These are phyloP conservation scores for Trypanosoma rangeli DNA, from an alignment of 208 protist species.

Conservation along the genomic window DNA sequence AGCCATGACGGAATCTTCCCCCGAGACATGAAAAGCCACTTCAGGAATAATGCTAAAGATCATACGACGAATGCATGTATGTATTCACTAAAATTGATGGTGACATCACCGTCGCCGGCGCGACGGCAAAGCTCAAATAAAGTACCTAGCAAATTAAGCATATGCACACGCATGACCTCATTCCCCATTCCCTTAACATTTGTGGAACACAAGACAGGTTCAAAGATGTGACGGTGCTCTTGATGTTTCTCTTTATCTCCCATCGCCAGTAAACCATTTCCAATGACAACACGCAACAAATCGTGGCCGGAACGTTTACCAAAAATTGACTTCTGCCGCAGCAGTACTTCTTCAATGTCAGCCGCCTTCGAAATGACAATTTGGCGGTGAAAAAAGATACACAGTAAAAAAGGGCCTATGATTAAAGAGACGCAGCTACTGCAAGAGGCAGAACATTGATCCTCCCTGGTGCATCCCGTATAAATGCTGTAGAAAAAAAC, in stretches of 20 bases:
- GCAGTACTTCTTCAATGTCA: constrained; percentile 52
- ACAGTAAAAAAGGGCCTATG: constrained; percentile 50
- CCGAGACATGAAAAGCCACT: constrained; percentile 47
- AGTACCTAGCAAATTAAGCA: constrained; percentile 36
- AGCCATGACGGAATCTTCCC: constrained; percentile 35
- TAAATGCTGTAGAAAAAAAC: constrained; percentile 50
- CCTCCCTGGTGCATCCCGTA: constrained; percentile 50
- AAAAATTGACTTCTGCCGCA: constrained; percentile 42
- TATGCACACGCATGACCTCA: constrained; percentile 43
- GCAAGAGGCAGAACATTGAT: constrained; percentile 41
- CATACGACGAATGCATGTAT: constrained; percentile 37
- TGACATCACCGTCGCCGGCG: constrained; percentile 27
- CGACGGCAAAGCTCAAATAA: constrained; percentile 36
- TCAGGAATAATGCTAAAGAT: constrained; percentile 48
- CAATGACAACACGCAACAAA: constrained; percentile 53
- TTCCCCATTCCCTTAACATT: constrained; percentile 52
- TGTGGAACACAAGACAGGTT: constrained; percentile 37
- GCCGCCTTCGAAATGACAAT: constrained; percentile 47
- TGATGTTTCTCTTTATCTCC: constrained; percentile 45
- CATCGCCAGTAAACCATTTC: constrained; percentile 43
- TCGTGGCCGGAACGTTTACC: constrained; percentile 48
- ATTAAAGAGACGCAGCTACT: constrained; percentile 40
- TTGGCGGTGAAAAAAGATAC: constrained; percentile 52
- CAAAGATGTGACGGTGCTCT: constrained; percentile 42
- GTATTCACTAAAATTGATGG: constrained; percentile 41